These are phyloP conservation scores for Epichloe amarillans DNA, from an alignment of 2,329 filamentous ascomycete genomes.

Conservation along the genomic window DNA sequence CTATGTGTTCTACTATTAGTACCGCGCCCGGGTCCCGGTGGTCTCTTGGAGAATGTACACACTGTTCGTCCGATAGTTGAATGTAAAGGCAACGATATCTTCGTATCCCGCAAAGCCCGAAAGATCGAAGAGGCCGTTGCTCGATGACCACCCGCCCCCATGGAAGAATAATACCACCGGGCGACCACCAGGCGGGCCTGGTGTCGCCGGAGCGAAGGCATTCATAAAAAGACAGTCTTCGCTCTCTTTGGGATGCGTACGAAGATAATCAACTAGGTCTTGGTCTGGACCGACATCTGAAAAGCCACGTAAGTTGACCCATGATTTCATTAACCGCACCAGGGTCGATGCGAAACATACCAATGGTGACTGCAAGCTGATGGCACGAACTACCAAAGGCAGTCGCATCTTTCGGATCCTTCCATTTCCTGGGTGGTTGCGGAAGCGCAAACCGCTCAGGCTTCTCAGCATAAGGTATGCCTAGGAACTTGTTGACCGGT, in stretches of 20 bases:
- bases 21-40: too few species aligned
- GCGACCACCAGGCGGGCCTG: constrained; percentile 4
- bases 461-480: constrained; percentile 10
- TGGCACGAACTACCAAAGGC: constrained; percentile 10
- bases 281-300: constrained; percentile 11
- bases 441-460: constrained; percentile 10
- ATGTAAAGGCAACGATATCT: constrained; percentile 13
- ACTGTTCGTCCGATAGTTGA: constrained; percentile 17
- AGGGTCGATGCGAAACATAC: not conserved
- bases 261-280: constrained; percentile 11
- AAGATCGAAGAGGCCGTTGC: constrained; percentile 11
- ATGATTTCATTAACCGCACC: too few species aligned
- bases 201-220: constrained; percentile 12
- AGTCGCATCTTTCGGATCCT: constrained; percentile 1
- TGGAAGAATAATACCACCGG: constrained; percentile 15
- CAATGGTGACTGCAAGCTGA: constrained; percentile 9
- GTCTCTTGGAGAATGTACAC: too few species aligned
- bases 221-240: constrained; percentile 18
- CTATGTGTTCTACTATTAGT: constrained; percentile 3
- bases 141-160: constrained; percentile 14
- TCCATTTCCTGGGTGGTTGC: constrained; percentile 9
- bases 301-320: not conserved
- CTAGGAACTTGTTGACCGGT: constrained; percentile 11
- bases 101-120: constrained; percentile 15
- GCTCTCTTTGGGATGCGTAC: constrained; percentile 10